Conservation (phyloP, 441 rosid species). For the Gossypium trilobum region DNA sequence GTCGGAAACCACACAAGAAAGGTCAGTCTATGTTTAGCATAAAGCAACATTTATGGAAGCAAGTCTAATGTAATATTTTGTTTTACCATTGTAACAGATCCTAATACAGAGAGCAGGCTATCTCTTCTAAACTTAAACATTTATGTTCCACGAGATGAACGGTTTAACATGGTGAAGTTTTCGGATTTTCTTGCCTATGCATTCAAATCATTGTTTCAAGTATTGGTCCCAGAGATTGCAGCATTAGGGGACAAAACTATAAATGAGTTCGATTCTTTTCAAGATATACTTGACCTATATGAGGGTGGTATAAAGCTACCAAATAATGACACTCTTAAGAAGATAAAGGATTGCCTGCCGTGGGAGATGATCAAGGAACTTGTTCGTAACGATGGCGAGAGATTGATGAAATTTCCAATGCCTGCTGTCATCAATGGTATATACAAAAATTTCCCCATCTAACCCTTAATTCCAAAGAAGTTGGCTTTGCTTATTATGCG, state of each 20-base stretch:
- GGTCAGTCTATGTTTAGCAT: conserved; percentile 32
- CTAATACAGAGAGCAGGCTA: conserved; percentile 51
- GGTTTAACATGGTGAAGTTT: conserved; percentile 63
- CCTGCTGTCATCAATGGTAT: conserved; percentile 77
- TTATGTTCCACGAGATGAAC: conserved; percentile 80
- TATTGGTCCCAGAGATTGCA: conserved; percentile 51
- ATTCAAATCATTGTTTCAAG: conserved; percentile 53
- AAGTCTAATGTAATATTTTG: conserved; percentile 3
- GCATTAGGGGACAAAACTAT: conserved; percentile 62
- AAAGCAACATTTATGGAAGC: not conserved
- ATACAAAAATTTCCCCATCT: not conserved
- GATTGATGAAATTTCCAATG: conserved; percentile 55
- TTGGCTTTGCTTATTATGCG: not conserved
- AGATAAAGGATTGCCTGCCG: conserved; percentile 46
- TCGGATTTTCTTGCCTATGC: conserved; percentile 77
- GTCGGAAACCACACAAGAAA: conserved; percentile 47
- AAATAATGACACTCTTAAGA: conserved; percentile 18
- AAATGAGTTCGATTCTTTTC: conserved; percentile 72
- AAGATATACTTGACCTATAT: conserved; percentile 55
- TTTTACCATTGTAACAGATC: conserved; percentile 32
- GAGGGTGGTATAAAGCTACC: conserved; percentile 51
- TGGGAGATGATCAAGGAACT: conserved; percentile 74
- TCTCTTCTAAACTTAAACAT: conserved; percentile 56
- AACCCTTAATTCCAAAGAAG: not conserved
- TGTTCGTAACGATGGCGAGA: conserved; percentile 54